These are phyloP conservation scores for Pseudogymnoascus sp. DNA, from an alignment of 2,329 filamentous ascomycete genomes.

Conservation along the genomic window DNA sequence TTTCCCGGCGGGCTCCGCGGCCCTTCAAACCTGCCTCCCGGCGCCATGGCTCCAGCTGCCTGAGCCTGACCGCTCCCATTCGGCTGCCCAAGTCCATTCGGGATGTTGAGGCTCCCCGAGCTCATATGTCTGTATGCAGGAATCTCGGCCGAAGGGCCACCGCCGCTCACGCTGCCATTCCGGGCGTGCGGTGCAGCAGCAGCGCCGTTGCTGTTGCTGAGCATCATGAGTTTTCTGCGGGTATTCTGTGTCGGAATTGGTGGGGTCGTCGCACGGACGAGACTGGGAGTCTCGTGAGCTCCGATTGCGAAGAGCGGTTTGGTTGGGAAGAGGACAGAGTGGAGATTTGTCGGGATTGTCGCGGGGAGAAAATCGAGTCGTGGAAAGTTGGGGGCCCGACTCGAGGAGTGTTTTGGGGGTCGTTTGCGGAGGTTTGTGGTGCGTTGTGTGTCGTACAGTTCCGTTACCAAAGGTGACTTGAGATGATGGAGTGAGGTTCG, in stretches of 20 bases:
- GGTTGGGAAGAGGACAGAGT: slow-evolving; percentile 4
- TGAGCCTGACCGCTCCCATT: slow-evolving; percentile 17
- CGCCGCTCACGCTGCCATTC: slow-evolving; percentile 23
- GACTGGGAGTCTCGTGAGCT: slow-evolving; percentile 5
- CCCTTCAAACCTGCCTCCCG: slow-evolving; percentile 47
- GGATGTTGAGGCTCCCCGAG: slow-evolving; percentile 42
- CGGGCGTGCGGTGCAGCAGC: slow-evolving; percentile 11
- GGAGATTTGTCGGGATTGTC: neutral
- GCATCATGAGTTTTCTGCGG: slow-evolving; percentile 13
- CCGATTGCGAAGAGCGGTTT: neutral
- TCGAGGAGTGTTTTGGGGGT: neutral
- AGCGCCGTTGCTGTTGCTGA: slow-evolving; percentile 17
- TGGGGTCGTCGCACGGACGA: slow-evolving; percentile 11
- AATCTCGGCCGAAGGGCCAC: slow-evolving; percentile 24
- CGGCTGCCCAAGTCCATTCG: slow-evolving; percentile 17
- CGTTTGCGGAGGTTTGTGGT: slow-evolving; percentile 5
- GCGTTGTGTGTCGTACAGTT: slow-evolving; percentile 2
- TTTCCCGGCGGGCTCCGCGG: slow-evolving; percentile 58
- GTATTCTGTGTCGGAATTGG: slow-evolving; percentile 10
- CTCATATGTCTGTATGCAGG: slow-evolving; percentile 52
- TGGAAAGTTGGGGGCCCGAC: neutral
- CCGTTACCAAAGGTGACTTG: slow-evolving; percentile 9
- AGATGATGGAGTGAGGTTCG: slow-evolving; percentile 5
- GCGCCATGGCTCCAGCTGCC: slow-evolving; percentile 41
- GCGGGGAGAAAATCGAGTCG: slow-evolving; percentile 6